Percentiles rank a stretch among this genome's conserved stretches.
Evolutionary conservation across 805 yeast species (phyloP).

Genomic region (Lipomyces mesembrius): DNA sequence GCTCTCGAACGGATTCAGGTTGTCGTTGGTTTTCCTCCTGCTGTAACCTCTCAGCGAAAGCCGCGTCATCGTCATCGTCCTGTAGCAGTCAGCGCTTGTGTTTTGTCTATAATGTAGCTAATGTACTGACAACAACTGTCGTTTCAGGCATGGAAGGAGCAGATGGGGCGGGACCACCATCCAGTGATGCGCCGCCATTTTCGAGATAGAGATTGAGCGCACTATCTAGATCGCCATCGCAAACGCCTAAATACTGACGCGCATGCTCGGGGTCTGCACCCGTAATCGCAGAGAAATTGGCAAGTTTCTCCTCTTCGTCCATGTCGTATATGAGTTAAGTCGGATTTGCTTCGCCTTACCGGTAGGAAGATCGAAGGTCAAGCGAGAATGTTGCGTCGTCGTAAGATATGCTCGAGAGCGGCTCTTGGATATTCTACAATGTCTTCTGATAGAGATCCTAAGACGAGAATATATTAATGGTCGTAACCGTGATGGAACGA

Average conservation of each 20-base stretch:
- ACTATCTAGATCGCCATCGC: slow-evolving; percentile 75
- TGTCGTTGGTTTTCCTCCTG: slow-evolving; percentile 39
- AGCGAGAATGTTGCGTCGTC: background rate
- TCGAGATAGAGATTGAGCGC: slow-evolving; percentile 88
- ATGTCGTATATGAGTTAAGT: background rate
- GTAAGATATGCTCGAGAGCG: background rate
- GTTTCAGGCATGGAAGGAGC: slow-evolving; percentile 1
- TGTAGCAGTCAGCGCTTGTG: background rate
- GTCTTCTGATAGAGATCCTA: background rate
- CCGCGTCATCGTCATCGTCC: slow-evolving; percentile 41
- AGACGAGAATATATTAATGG: background rate
- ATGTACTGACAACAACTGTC: slow-evolving; percentile 3
- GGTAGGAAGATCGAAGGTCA: background rate
- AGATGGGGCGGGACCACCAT: slow-evolving; percentile 16
- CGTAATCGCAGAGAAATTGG: slow-evolving; percentile 83
- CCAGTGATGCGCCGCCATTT: slow-evolving; percentile 47
- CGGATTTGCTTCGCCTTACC: background rate
- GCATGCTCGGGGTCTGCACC: slow-evolving; percentile 74
- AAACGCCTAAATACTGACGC: slow-evolving; percentile 73
- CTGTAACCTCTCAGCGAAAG: slow-evolving; percentile 40
- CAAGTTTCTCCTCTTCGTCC: slow-evolving; percentile 54
- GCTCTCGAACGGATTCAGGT: slow-evolving; percentile 66
- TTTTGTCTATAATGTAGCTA: background rate
- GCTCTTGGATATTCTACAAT: background rate
- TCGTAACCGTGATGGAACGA: background rate